Percentiles rank a stretch among this genome's conserved stretches.
phyloP scores from a whole-genome alignment of 768 basidiomycete genomes.

The Trametes coccinea region DNA sequence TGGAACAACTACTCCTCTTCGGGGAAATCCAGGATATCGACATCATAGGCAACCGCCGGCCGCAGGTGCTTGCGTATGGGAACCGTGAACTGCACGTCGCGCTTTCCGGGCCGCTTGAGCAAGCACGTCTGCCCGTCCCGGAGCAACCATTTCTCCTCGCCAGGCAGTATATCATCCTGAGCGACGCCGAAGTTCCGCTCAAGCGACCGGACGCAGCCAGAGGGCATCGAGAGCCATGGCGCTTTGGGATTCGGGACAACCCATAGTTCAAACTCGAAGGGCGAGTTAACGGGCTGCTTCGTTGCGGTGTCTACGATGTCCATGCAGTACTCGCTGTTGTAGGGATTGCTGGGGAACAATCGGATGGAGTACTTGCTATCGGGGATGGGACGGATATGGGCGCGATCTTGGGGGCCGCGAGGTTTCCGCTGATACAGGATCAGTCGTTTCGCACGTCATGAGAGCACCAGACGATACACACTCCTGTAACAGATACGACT shows the following conservation, averaged over 20 bases:
- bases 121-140: conserved; percentile 6
- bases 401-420: not conserved
- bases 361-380: conserved; percentile 6
- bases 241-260: not conserved
- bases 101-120: not conserved
- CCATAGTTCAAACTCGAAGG: conserved; percentile 7
- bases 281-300: conserved; percentile 3
- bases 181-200: not conserved
- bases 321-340: conserved; percentile 1
- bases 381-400: conserved; percentile 1
- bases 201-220: not conserved
- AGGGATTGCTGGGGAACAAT: not conserved
- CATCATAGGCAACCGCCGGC: not conserved
- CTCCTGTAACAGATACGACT: not conserved
- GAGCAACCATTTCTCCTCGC: conserved; percentile 4
- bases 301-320: conserved; percentile 3
- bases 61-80: not conserved
- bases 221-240: not conserved
- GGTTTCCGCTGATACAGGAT: not conserved
- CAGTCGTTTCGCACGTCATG: not conserved
- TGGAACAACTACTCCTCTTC: not conserved
- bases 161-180: not conserved
- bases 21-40: conserved; percentile 2
- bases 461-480: not conserved
- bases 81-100: not conserved